Evolutionary conservation across 352 stramenopile genomes (phyloP).

Genomic region (Globisporangium cystogenes): DNA sequence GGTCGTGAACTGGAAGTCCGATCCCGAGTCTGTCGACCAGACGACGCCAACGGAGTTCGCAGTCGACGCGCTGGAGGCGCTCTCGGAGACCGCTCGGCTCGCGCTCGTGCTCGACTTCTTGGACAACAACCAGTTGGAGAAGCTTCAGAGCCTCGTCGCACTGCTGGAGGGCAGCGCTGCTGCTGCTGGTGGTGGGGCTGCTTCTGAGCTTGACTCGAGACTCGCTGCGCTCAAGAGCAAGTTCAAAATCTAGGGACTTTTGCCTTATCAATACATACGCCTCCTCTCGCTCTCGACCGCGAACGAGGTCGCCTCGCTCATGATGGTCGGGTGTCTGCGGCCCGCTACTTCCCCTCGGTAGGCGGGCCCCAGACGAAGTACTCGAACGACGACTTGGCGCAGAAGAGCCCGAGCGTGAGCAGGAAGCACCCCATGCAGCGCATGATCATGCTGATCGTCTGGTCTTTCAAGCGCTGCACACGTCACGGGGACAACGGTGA

Average conservation of each 20-base stretch:
- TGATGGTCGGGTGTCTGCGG: background rate
- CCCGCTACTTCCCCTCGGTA: conserved; percentile 4
- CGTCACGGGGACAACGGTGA: background rate
- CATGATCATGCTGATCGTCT: conserved; percentile 83
- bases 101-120: conserved; percentile 65
- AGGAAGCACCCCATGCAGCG: conserved; percentile 80
- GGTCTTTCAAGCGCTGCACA: conserved; percentile 69
- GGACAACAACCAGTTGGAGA: conserved; percentile 57
- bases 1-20: conserved; percentile 19
- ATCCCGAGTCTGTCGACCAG: conserved; percentile 7
- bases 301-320: too few species aligned
- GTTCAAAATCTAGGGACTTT: conserved; percentile 11
- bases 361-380: conserved; percentile 61
- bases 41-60: conserved; percentile 25
- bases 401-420: conserved; percentile 69
- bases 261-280: conserved; percentile 11
- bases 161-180: conserved; percentile 8
- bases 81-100: conserved; percentile 46
- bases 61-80: conserved; percentile 25
- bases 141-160: conserved; percentile 27
- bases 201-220: background rate
- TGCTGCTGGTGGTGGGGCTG: too few species aligned
- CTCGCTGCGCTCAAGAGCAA: conserved; percentile 7
- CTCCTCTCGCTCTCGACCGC: background rate
- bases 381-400: conserved; percentile 81